Conservation (phyloP, 331 rosid species). For the Malus hybrid region DNA sequence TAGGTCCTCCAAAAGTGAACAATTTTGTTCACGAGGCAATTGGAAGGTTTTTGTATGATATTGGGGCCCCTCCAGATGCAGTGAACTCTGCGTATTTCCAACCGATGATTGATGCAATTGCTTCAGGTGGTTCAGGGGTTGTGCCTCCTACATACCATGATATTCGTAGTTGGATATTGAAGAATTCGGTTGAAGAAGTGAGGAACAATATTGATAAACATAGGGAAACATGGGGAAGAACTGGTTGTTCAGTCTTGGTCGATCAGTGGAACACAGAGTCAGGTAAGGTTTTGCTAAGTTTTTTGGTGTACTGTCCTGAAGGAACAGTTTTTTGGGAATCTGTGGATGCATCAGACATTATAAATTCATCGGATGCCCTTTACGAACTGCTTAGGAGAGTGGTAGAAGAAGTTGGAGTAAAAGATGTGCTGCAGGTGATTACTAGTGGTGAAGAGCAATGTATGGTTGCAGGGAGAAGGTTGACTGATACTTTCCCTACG, state of each 20-base stretch:
- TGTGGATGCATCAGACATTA: slow-evolving; percentile 56
- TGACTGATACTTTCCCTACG: slow-evolving; percentile 61
- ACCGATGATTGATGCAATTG: slow-evolving; percentile 78
- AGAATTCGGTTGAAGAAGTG: slow-evolving; percentile 67
- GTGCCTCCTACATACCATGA: slow-evolving; percentile 57
- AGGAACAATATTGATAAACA: slow-evolving; percentile 51
- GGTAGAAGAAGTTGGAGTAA: slow-evolving; percentile 72
- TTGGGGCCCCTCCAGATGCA: slow-evolving; percentile 78
- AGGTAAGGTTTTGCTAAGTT: slow-evolving; percentile 34
- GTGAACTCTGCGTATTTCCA: slow-evolving; percentile 69
- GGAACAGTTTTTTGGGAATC: slow-evolving; percentile 65
- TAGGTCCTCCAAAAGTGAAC: slow-evolving; percentile 33
- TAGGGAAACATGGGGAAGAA: slow-evolving; percentile 59
- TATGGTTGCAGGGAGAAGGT: slow-evolving; percentile 50
- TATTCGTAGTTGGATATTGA: slow-evolving; percentile 76
- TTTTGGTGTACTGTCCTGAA: slow-evolving; percentile 67
- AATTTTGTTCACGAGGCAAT: slow-evolving; percentile 59
- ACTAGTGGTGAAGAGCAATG: slow-evolving; percentile 53
- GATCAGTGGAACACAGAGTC: slow-evolving; percentile 59
- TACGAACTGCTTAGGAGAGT: slow-evolving; percentile 57
- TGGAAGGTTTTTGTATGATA: slow-evolving; percentile 76
- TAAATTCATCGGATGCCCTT: slow-evolving; percentile 36
- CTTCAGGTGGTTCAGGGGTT: slow-evolving; percentile 40
- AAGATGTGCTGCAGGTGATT: slow-evolving; percentile 77
- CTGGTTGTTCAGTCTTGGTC: slow-evolving; percentile 78